phyloP scores from a whole-genome alignment of 768 basidiomycete species.

The Cantharellus cinnabarinus region DNA sequence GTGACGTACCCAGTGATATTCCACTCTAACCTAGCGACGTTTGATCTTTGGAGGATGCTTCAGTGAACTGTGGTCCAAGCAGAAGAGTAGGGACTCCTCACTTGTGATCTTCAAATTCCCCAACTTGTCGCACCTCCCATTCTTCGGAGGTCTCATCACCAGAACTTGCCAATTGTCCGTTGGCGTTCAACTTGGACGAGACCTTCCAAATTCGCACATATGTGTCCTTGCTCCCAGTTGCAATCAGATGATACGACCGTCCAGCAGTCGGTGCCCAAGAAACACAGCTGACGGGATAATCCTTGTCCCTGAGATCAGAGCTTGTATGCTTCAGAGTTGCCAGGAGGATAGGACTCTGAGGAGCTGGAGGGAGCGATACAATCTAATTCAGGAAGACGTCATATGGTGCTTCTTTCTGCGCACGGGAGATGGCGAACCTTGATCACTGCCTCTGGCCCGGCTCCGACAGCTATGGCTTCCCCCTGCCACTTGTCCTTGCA shows the following conservation, averaged over 20 bases:
- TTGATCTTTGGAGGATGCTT: conserved; percentile 26
- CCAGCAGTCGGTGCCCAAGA: conserved; percentile 93
- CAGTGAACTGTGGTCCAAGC: not conserved
- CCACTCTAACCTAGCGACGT: conserved; percentile 81
- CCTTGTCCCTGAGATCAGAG: no score
- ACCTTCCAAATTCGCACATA: conserved; percentile 80
- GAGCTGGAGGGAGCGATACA: conserved; percentile 21
- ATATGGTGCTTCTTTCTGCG: not conserved
- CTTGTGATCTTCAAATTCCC: conserved; percentile 78
- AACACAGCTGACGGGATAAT: conserved; percentile 51
- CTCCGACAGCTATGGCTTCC: conserved; percentile 59
- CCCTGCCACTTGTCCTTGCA: conserved; percentile 96
- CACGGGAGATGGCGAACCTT: conserved; percentile 31
- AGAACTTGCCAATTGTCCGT: conserved; percentile 26
- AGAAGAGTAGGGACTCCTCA: conserved; percentile 15
- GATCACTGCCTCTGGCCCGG: conserved; percentile 49
- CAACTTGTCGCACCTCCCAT: conserved; percentile 62
- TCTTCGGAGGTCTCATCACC: conserved; percentile 21
- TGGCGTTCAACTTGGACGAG: conserved; percentile 11
- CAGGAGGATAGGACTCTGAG: conserved; percentile 43
- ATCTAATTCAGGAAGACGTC: conserved; percentile 47
- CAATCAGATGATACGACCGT: conserved; percentile 82
- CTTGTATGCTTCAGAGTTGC: conserved; percentile 31
- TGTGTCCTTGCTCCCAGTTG: conserved; percentile 76
- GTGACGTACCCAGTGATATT: conserved; percentile 58